Evolutionary conservation across 163 green algal species (phyloP), one percentile per base, ranked within the genome.

Genomic region (Chlorella variabilis): DNA sequence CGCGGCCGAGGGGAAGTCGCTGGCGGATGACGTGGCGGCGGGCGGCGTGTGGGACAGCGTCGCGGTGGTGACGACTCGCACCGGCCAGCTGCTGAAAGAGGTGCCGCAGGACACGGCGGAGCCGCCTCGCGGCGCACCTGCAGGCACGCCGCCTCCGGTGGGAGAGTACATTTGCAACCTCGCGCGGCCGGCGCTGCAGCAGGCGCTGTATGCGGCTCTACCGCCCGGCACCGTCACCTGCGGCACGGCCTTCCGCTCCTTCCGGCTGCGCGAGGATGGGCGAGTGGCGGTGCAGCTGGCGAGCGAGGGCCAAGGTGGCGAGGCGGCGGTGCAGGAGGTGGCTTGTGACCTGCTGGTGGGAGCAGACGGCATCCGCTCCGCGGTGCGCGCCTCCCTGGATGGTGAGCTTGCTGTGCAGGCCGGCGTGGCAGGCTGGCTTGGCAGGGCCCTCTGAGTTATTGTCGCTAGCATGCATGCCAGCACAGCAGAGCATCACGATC

Each of bases 21-120:
- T 76, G 69, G 69, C 69, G 31, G 21, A 76, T 7, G 69, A 76
- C 21, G 69, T 76, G n/a, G 69, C 69, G 29, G 69, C 69, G 1
- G 31, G 2, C 1, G 69, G 69, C n/a, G 13, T 61, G 17, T 6
- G n/a, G 3, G 69, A 76, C 27, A 20, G 15, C 27, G 39, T 31
- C 38, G 39, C 34, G 11, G 39, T 59, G 2, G 39, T 75, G 39
- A 75, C 27, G 2, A 59, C 23, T 27, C n/a, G 25, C 45, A 54
- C 63, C 45, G 34, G 33, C 63, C 5, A 39, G 8, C 34, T 33
- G 18, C 1, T 71, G 3, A 39, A 71, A 21, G 17, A 39, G 4
- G 36, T 68, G 5, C 59, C 63, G 17, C 36, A 42, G 63, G 34
- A 41, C 18, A 34, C n/a, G 17, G 34, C 38, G 3, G 3, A 31